Conservation (phyloP, 23 red algal species). For the Cyanidioschyzon merolae region DNA sequence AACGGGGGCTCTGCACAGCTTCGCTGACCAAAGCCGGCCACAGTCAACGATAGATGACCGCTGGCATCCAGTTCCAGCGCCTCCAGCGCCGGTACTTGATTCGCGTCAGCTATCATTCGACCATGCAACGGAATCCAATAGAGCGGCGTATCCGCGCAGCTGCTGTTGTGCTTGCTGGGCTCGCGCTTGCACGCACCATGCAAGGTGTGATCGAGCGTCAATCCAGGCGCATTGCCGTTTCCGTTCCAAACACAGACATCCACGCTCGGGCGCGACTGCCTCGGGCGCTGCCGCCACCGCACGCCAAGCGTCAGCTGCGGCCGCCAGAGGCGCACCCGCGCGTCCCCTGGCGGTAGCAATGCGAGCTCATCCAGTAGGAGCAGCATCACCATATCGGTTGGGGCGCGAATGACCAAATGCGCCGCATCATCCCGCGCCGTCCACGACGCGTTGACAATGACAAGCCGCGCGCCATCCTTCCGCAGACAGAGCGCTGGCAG, state of each 20-base stretch:
- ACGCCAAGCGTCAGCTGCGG: neutral
- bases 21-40: neutral
- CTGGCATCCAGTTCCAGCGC: neutral
- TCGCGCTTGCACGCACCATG: neutral
- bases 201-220: neutral
- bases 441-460: slow-evolving; percentile 12
- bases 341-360: neutral
- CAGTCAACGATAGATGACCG: neutral
- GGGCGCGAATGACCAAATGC: slow-evolving; percentile 9
- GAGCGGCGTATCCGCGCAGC: neutral
- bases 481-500: slow-evolving; percentile 27
- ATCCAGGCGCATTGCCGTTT: neutral
- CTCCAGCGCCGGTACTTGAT: neutral
- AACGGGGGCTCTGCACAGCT: neutral
- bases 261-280: neutral
- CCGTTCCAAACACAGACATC: slow-evolving; percentile 3
- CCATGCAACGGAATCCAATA: neutral
- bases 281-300: neutral
- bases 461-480: neutral
- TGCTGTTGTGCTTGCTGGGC: neutral
- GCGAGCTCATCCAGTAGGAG: neutral
- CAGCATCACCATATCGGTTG: slow-evolving; percentile 7
- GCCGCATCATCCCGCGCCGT: neutral
- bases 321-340: neutral
- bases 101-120: neutral